Percentiles rank a stretch among this genome's conserved stretches.
phyloP scores from a whole-genome alignment of 2,329 filamentous ascomycete genomes.

The Coleophoma cylindrospora region DNA sequence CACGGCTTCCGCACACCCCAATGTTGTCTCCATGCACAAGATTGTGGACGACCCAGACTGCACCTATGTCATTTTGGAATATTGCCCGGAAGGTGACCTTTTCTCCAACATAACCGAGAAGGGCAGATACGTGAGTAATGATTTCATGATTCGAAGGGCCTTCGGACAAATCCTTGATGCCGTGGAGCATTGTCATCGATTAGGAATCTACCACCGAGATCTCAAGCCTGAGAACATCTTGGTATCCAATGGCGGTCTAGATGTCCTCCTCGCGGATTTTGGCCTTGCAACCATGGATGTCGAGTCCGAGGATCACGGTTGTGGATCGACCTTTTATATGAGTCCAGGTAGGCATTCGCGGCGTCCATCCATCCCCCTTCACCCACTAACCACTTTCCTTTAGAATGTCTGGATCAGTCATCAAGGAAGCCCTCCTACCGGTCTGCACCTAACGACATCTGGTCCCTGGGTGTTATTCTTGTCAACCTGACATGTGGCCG shows the following conservation, averaged over 20 bases:
- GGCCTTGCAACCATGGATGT: slow-evolving; percentile 84
- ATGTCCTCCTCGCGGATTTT: slow-evolving; percentile 95
- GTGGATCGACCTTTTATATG: slow-evolving; percentile 99
- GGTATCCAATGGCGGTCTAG: slow-evolving; percentile 81
- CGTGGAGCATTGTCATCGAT: slow-evolving; percentile 87
- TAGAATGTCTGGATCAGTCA: slow-evolving; percentile 85
- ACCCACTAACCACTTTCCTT: slow-evolving; percentile 25
- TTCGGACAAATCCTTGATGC: slow-evolving; percentile 97
- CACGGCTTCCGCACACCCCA: slow-evolving; percentile 80
- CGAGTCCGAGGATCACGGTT: slow-evolving; percentile 90
- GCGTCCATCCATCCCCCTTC: slow-evolving; percentile 8
- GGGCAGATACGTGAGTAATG: slow-evolving; percentile 89
- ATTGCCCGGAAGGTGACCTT: slow-evolving; percentile 92
- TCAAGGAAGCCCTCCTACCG: slow-evolving; percentile 74
- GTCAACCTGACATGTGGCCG: slow-evolving; percentile 97
- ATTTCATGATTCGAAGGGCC: slow-evolving; percentile 76
- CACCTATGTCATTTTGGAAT: slow-evolving; percentile 95
- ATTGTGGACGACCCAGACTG: slow-evolving; percentile 90
- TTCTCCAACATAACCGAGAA: slow-evolving; percentile 97
- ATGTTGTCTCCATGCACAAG: slow-evolving; percentile 89
- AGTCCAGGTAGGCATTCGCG: slow-evolving; percentile 73
- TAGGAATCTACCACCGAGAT: slow-evolving; percentile 95
- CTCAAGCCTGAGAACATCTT: slow-evolving; percentile 98
- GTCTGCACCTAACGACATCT: slow-evolving; percentile 93
- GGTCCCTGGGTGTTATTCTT: slow-evolving; percentile 96